Evolutionary conservation across 371 early-diverging fungal species (phyloP), one percentile per base, ranked within the genome.

Genomic region (Mortierella sp.): DNA sequence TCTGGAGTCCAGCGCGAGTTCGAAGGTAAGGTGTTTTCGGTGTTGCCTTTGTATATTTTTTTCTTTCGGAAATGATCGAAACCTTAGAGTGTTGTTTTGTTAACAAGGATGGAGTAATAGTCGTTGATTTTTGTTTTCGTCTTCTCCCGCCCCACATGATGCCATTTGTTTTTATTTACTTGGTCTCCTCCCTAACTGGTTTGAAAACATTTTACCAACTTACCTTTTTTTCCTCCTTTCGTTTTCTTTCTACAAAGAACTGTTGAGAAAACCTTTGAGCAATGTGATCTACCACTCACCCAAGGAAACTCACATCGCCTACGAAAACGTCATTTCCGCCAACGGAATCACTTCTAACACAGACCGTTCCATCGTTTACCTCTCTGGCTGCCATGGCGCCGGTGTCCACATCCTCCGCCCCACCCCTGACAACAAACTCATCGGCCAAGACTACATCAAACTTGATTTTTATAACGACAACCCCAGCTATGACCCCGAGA

Each of bases 271-370:
- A 77, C 80, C 89, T 24, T 90, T 89, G 90, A 75, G 88, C n/a
- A 83, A 88, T 72, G 76, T 90, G 42, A 87, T 90, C 24, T 87
- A 88, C 80, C 85, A 88, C 65, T 87, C 87, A 3, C 83, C 84
- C 26, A 84, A 84, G 26, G 77, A 80, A 11, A 74, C 85, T 13
- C 83, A 87, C 50, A 84, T 81, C 34, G 91, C 90, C 14, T 75
- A 68, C 14, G 71, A 73, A 0, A 75, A 77, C 24, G 80, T 89
- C 26, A 54, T 79, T 24, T 87, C 89, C 57, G 87, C 90, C 55
- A 90, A 90, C 63, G 91, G 91, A 24, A 90, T 90, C 75, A 77
- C 91, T 0, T 78, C 74, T 48, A 90, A 88, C 75, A 47, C 68
- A 6, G 88, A 88, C 44, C 83, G 84, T 0, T 75, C 77, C 34